Conservation (phyloP, 345 rosid species). For the Tarenaya hassleriana region DNA sequence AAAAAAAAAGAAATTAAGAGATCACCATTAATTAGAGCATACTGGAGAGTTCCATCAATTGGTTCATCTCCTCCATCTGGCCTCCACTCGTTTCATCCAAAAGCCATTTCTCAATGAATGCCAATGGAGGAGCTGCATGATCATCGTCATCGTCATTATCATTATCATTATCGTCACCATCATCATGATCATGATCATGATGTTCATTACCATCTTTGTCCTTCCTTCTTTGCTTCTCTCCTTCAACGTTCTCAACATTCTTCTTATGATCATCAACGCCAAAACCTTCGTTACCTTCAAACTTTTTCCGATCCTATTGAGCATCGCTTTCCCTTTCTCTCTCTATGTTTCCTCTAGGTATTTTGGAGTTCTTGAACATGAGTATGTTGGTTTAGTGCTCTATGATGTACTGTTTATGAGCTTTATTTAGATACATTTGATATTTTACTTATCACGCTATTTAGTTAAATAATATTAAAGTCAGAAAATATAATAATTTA, state of each 20-base stretch:
- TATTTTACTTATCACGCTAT: too few species aligned
- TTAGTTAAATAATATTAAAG: too few species aligned
- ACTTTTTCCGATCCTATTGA: conserved; percentile 12
- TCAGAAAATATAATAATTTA: too few species aligned
- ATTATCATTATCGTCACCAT: conserved; percentile 21
- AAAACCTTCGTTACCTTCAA: conserved; percentile 5
- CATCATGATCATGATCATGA: conserved; percentile 27
- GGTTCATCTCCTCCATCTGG: conserved; percentile 51
- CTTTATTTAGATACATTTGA: too few species aligned
- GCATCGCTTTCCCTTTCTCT: conserved; percentile 28
- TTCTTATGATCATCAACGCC: conserved; percentile 12
- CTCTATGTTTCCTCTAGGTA: too few species aligned
- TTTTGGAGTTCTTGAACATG: too few species aligned
- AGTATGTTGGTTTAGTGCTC: too few species aligned
- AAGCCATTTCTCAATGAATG: conserved; percentile 96
- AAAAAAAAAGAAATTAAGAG: not conserved
- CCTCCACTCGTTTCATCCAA: conserved; percentile 66
- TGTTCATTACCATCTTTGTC: conserved; percentile 16
- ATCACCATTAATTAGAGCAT: conserved; percentile 25
- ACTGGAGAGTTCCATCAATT: conserved; percentile 48
- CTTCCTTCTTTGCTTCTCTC: conserved; percentile 41
- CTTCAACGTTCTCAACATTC: conserved; percentile 18
- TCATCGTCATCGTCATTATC: conserved; percentile 22
- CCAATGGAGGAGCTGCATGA: conserved; percentile 46
- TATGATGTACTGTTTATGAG: too few species aligned